phyloP scores from a whole-genome alignment of 2,329 filamentous ascomycete genomes.

The Penicillium sp. region DNA sequence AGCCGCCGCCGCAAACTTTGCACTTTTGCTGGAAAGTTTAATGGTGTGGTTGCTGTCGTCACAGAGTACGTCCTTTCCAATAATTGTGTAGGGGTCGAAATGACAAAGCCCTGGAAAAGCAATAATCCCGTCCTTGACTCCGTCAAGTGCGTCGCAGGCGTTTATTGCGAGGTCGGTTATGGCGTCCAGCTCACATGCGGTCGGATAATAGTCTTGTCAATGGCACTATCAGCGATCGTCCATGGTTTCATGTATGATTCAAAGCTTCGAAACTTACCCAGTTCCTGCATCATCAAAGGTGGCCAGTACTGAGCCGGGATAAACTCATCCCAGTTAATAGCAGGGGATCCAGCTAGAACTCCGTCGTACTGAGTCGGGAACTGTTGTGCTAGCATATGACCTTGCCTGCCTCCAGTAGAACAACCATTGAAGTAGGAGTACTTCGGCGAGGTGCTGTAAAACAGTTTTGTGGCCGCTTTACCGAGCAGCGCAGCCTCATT shows the following conservation, averaged over 20 bases:
- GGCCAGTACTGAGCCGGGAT: conserved; percentile 24
- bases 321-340: conserved; percentile 7
- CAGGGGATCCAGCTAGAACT: conserved; percentile 42
- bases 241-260: not conserved
- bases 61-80: conserved; percentile 20
- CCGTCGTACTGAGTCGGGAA: conserved; percentile 62
- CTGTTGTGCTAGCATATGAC: conserved; percentile 45
- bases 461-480: conserved; percentile 24
- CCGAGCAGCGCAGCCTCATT: conserved; percentile 40
- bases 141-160: conserved; percentile 43
- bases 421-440: conserved; percentile 26
- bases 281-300: conserved; percentile 25
- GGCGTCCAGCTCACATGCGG: conserved; percentile 38
- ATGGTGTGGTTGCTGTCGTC: conserved; percentile 23
- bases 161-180: conserved; percentile 37
- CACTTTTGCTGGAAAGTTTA: conserved; percentile 29
- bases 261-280: not conserved
- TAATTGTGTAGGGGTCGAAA: conserved; percentile 27
- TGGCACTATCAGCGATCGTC: not conserved
- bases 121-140: conserved; percentile 36
- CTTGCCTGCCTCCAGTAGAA: conserved; percentile 26
- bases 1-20: not conserved
- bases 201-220: conserved; percentile 14
- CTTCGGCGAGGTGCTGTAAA: conserved; percentile 27
- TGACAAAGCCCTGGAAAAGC: conserved; percentile 11